These are phyloP conservation scores for Avena sativa DNA, from an alignment of 176 grass and related monocot genomes.

Conservation along the genomic window DNA sequence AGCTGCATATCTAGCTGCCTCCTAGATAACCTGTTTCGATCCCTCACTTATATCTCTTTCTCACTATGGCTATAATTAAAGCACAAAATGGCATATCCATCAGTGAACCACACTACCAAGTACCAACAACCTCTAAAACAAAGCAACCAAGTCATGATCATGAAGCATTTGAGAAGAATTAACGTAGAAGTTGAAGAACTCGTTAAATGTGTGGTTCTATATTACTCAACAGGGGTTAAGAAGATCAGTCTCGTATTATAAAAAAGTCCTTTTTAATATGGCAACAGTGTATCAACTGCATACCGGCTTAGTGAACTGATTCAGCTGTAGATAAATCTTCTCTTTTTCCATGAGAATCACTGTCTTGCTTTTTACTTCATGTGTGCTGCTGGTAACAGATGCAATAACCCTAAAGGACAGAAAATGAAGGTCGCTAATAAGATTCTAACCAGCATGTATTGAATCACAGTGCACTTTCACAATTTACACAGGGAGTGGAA, in stretches of 20 bases:
- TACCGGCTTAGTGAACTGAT: conserved; percentile 91
- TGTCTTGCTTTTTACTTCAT: conserved; percentile 96
- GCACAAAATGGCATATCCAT: conserved; percentile 25
- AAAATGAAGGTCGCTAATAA: conserved; percentile 35
- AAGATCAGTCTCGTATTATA: background rate
- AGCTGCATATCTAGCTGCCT: conserved; percentile 12
- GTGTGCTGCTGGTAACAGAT: conserved; percentile 99
- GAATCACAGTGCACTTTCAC: background rate
- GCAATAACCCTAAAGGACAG: conserved; percentile 69
- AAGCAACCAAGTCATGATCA: background rate
- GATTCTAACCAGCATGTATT: conserved; percentile 15
- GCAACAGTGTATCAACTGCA: conserved; percentile 24
- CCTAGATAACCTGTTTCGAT: conserved; percentile 13
- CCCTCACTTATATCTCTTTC: conserved; percentile 16
- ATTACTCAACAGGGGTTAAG: conserved; percentile 22
- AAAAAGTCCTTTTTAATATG: conserved; percentile 25
- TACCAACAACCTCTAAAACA: conserved; percentile 18
- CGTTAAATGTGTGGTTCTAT: conserved; percentile 8
- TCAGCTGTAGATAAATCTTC: conserved; percentile 88
- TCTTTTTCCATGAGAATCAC: conserved; percentile 85
- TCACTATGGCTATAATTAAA: conserved; percentile 20
- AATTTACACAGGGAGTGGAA: conserved; percentile 12
- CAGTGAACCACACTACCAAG: conserved; percentile 22
- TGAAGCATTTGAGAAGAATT: background rate
- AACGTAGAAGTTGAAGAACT: background rate